Evolutionary conservation across 78 protist species (phyloP), one percentile per base, ranked within the genome.

Genomic region (Dictyostelium brefeldianum): DNA sequence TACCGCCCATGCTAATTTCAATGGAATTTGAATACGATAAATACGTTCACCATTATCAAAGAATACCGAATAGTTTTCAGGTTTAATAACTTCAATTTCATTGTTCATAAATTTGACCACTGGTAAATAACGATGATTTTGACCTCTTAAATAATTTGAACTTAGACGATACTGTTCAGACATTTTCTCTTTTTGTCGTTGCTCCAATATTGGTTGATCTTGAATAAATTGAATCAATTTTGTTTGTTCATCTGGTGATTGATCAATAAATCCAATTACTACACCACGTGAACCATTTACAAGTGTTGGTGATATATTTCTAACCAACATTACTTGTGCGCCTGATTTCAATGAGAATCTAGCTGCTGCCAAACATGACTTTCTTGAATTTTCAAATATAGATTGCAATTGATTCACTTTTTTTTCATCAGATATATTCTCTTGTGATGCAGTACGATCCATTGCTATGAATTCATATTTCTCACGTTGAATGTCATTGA

Each of bases 1-100:
- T 36, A 94, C 73, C 0, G 97, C 96, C 96, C 97, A 97, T 4
- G 98, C 98, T 9, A 96, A 50, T 8, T 74, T 80, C 12, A 97
- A 47, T 12, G 97, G 96, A 15, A 97, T 54, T 78, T 97, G 98
- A 53, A 6, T 0, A 10, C 98, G 95, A 46, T 89, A 75, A 67
- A 43, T 46, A 54, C 94, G 20, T 47, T 81, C 94, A 17, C 7
- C 59, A 47, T 36, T n/a, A 4, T 80, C 94, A 56, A 46, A 80
- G 25, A 50, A 48, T 6, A 81, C 89, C 1, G 83, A 89, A 46
- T 56, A 89, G 12, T 4, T n/a, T 59, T 92, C 96, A 5, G 96
- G 96, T 36, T 73, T 73, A 14, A 92, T 82, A 4, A 78, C 46
- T 62, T 82, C 85, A 1, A 78, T 20, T 18, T 77, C 85, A 22